Evolutionary conservation across 768 basidiomycete genomes (phyloP), one percentile per base, ranked within the genome.

Genomic region (Phylloporus sp.): DNA sequence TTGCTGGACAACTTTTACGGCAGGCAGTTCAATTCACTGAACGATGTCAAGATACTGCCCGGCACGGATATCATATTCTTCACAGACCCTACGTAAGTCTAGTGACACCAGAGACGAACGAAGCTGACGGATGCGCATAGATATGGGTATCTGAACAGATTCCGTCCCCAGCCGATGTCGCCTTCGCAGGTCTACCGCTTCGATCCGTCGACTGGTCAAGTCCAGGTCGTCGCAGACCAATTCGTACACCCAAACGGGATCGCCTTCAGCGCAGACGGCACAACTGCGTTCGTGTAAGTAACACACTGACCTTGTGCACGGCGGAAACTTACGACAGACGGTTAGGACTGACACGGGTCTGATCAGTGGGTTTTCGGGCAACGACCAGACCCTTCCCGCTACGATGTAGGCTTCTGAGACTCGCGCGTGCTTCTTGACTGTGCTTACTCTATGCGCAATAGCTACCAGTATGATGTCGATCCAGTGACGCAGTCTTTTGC

Each of bases 1-100:
- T 62, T 91, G 15, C 62, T 91, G 50, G 84, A 90, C 64, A 90
- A 89, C 67, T 87, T 75, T 67, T 85, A 78, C 57, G 88, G 88
- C 3, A 71, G 86, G 6, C 87, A 88, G 52, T 90, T 90, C 69
- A 89, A 86, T 63, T 88, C 88, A 1, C 62, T 90, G 32, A 90
- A 90, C 61, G 90, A 91, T 54, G 71, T 85, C 46, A 89, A 84
- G 55, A 70, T 88, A 1, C 82, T 88, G 40, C 85, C 84, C 1
- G 65, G 65, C 14, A 83, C 76, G 48, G 80, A 80, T 29, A 76
- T 77, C 35, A 52, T 90, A 3, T 89, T 84, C 68, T 89, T 92
- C 64, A 90, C 89, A 0, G 89, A 90, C 53, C 72, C 75, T 9
- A 68, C 71, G 78, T 89, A 68, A 32, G 78, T 74, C 27, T 1